These are phyloP conservation scores for Zymoseptoria brevis DNA, from an alignment of 2,329 filamentous ascomycete species.

Conservation along the genomic window DNA sequence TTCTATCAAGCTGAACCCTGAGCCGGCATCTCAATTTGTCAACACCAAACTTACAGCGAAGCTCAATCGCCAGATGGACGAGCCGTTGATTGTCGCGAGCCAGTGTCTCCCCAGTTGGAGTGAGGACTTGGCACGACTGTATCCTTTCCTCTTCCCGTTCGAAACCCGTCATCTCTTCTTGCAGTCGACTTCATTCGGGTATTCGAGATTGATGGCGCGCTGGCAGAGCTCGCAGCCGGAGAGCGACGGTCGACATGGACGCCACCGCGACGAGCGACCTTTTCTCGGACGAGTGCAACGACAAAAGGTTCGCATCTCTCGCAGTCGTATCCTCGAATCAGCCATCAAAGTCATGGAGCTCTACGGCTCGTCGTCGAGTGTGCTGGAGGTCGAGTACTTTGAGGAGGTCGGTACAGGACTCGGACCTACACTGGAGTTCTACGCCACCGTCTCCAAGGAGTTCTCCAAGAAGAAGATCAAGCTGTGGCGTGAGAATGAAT, in stretches of 20 bases:
- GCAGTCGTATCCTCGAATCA: conserved; percentile 89
- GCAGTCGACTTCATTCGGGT: conserved; percentile 96
- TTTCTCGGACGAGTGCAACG: conserved; percentile 87
- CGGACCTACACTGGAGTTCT: conserved; percentile 93
- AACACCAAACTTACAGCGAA: conserved; percentile 98
- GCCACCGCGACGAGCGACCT: conserved; percentile 77
- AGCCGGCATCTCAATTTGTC: conserved; percentile 88
- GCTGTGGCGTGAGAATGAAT: conserved; percentile 90
- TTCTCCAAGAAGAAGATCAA: conserved; percentile 96
- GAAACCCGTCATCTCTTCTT: conserved; percentile 95
- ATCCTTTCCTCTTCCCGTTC: conserved; percentile 96
- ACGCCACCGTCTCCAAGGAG: conserved; percentile 93
- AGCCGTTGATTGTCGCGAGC: conserved; percentile 92
- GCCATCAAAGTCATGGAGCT: conserved; percentile 98
- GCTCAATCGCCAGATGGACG: conserved; percentile 90
- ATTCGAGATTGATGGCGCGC: conserved; percentile 91
- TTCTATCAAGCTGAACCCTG: conserved; percentile 61
- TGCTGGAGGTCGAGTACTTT: conserved; percentile 96
- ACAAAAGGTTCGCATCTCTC: conserved; percentile 95
- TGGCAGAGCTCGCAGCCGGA: conserved; percentile 89
- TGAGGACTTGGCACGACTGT: conserved; percentile 84
- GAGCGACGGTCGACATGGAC: conserved; percentile 72
- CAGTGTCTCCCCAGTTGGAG: conserved; percentile 94
- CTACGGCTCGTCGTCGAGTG: conserved; percentile 92
- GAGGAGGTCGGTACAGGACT: conserved; percentile 96